Percentiles rank a stretch among this genome's conserved stretches.
Evolutionary conservation across 148 eudicot genomes (phyloP).

Genomic region (Rhododendron ovatum): DNA sequence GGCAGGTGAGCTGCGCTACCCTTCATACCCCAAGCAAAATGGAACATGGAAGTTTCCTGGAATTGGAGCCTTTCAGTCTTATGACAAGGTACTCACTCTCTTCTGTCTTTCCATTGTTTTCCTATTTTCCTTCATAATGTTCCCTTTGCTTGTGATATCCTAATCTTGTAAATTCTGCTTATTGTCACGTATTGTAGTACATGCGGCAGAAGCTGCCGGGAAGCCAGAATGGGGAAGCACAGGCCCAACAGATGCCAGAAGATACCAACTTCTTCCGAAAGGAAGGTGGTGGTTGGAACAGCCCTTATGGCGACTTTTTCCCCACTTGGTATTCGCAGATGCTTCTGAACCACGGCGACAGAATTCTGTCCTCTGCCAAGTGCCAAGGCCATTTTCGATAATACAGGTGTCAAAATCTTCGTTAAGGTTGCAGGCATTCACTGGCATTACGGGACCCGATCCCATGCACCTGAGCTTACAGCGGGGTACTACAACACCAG

Average conservation of each 20-base stretch:
- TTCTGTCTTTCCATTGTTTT: not conserved
- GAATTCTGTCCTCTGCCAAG: constrained; percentile 51
- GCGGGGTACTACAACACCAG: constrained; percentile 98
- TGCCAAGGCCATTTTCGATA: constrained; percentile 33
- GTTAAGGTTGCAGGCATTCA: constrained; percentile 91
- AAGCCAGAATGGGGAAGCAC: constrained; percentile 92
- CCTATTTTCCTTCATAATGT: not conserved
- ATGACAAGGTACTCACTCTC: constrained; percentile 61
- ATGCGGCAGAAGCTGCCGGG: constrained; percentile 86
- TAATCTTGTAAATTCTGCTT: not conserved
- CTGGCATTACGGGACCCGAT: constrained; percentile 93
- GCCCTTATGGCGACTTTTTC: constrained; percentile 83
- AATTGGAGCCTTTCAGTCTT: constrained; percentile 95
- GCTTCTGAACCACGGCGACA: constrained; percentile 78
- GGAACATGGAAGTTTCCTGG: constrained; percentile 97
- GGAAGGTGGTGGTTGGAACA: constrained; percentile 70
- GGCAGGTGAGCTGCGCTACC: constrained; percentile 97
- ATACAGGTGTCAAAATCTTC: constrained; percentile 60
- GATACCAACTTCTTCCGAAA: constrained; percentile 82
- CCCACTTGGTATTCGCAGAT: constrained; percentile 87
- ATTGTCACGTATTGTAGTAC: constrained; percentile 38
- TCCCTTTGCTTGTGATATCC: not conserved
- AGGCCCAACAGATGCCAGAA: constrained; percentile 95
- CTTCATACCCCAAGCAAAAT: constrained; percentile 88
- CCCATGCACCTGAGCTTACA: constrained; percentile 94